Conservation (phyloP, 1,139 yeast genomes). For the Eremothecium cymbalariae region DNA sequence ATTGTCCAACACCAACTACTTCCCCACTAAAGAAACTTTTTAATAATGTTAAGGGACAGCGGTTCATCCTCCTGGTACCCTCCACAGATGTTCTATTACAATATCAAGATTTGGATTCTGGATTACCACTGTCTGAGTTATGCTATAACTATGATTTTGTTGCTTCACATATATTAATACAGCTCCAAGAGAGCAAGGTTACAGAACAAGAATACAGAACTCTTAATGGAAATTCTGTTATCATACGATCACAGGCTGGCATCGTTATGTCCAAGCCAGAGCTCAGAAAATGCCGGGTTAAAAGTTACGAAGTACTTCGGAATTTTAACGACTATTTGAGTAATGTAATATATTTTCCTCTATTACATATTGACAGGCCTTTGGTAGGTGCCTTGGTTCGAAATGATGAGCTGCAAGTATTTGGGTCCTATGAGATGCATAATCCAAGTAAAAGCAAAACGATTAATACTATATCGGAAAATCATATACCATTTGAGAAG, state of each 20-base stretch:
- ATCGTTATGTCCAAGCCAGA: conserved; percentile 1
- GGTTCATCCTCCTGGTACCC: conserved; percentile 55
- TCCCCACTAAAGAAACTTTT: conserved; percentile 45
- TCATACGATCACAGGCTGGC: conserved; percentile 37
- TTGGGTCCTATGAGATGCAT: conserved; percentile 2
- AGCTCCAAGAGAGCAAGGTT: conserved; percentile 15
- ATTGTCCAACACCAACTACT: conserved; percentile 49
- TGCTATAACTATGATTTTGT: conserved; percentile 63
- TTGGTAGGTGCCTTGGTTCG: conserved; percentile 35
- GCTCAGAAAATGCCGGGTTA: conserved; percentile 37
- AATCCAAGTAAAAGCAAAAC: background rate
- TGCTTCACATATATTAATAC: conserved; percentile 56
- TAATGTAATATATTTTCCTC: conserved; percentile 38
- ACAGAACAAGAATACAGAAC: conserved; percentile 38
- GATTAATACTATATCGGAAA: background rate
- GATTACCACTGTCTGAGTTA: conserved; percentile 42
- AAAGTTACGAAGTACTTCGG: conserved; percentile 38
- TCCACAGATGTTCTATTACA: conserved; percentile 45
- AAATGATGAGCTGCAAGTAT: conserved; percentile 9
- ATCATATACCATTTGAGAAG: conserved; percentile 16
- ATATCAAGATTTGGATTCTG: conserved; percentile 44
- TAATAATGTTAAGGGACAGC: conserved; percentile 38
- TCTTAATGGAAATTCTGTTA: conserved; percentile 49
- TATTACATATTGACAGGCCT: conserved; percentile 47
- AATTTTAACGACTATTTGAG: conserved; percentile 41